A percentile compares a stretch with the other conserved stretches of the same genome.
Conservation (phyloP, 1,284 basidiomycete genomes). For the Puccinia horiana region DNA sequence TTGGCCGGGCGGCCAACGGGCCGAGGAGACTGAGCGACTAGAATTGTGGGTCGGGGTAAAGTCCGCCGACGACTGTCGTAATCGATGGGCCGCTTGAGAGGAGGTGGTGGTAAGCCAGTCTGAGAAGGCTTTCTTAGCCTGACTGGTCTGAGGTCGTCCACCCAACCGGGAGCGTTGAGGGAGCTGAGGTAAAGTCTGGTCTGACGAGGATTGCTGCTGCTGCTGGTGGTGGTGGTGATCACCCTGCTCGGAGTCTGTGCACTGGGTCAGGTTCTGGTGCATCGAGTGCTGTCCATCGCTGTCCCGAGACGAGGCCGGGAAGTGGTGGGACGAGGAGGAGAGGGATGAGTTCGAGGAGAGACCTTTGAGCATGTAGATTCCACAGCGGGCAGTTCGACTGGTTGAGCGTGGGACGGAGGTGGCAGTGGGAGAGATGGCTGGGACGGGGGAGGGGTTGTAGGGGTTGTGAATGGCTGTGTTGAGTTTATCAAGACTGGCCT, state of each 20-base stretch:
- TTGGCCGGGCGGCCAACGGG: not conserved
- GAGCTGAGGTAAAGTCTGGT: not conserved
- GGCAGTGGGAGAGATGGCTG: not conserved
- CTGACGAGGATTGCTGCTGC: not conserved
- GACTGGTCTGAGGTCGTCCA: not conserved
- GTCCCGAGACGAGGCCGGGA: constrained; percentile 4
- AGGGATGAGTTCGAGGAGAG: constrained; percentile 14
- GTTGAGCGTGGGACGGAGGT: not conserved
- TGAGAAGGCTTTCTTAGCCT: constrained; percentile 6
- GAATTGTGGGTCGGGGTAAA: not conserved
- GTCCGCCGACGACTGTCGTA: not conserved
- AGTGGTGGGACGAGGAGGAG: constrained; percentile 1
- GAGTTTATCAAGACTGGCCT: not conserved
- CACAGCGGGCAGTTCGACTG: not conserved
- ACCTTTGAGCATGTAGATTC: constrained; percentile 33
- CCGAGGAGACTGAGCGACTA: not conserved
- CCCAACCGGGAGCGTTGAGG: not conserved
- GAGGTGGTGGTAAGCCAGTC: constrained; percentile 17
- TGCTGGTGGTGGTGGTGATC: not conserved
- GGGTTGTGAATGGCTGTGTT: not conserved
- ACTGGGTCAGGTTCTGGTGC: not conserved
- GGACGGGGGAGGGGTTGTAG: not conserved
- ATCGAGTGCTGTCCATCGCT: constrained; percentile 20
- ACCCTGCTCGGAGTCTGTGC: constrained; percentile 1
- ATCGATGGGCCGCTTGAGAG: not conserved